These are phyloP conservation scores for Globisporangium spiculum DNA, from an alignment of 352 stramenopile species.

Conservation along the genomic window DNA sequence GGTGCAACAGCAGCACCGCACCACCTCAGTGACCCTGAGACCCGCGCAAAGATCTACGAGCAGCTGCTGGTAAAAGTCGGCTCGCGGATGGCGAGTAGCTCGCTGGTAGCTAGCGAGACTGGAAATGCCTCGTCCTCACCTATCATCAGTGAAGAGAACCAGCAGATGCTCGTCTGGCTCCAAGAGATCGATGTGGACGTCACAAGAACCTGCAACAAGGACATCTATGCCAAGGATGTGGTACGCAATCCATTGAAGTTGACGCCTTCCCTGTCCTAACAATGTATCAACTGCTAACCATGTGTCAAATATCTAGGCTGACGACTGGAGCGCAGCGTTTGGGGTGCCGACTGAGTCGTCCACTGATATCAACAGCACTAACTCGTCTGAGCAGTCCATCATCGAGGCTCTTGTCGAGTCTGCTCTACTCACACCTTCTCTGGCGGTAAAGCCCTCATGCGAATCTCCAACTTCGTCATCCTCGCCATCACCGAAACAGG, in stretches of 20 bases:
- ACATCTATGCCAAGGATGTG: constrained; percentile 38
- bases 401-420: constrained; percentile 11
- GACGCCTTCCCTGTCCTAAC: neutral
- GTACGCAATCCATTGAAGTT: constrained; percentile 8
- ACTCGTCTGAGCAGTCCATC: constrained; percentile 10
- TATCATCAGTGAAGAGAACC: constrained; percentile 35
- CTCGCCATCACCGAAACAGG: neutral
- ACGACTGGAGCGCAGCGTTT: constrained; percentile 10
- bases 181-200: constrained; percentile 84
- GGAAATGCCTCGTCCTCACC: neutral
- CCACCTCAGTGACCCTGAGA: constrained; percentile 36
- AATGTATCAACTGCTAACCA: neutral
- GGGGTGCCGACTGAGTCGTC: neutral
- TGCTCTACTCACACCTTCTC: constrained; percentile 1
- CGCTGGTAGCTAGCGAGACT: constrained; percentile 5
- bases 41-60: constrained; percentile 56
- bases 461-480: neutral
- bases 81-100: constrained; percentile 32
- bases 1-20: constrained; percentile 27
- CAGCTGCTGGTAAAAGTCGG: constrained; percentile 60
- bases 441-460: neutral
- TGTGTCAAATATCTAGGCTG: constrained; percentile 8
- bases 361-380: neutral
- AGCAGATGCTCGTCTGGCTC: constrained; percentile 64
- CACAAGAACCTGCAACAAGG: constrained; percentile 62